phyloP scores from a whole-genome alignment of 345 rosid species.

The Stellera chamaejasme region DNA sequence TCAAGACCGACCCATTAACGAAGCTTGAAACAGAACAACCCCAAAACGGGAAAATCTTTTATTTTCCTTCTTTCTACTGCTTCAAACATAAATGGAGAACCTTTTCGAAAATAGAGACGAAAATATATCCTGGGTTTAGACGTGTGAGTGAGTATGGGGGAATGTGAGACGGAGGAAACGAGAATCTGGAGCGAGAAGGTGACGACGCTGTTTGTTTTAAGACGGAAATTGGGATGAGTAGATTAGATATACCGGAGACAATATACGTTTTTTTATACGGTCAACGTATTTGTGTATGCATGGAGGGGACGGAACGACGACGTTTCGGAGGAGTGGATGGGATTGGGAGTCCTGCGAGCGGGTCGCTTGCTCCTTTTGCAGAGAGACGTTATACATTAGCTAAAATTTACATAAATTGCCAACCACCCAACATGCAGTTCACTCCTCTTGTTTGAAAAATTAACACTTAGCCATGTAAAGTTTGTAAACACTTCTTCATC shows the following conservation, averaged over 20 bases:
- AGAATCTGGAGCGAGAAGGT: not conserved
- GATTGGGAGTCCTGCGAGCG: slow-evolving; percentile 12
- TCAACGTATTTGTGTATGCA: slow-evolving; percentile 1
- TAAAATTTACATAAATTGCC: too few species aligned
- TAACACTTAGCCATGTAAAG: too few species aligned
- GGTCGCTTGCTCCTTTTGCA: slow-evolving; percentile 7
- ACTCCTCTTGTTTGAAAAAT: too few species aligned
- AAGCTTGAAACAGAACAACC: not conserved
- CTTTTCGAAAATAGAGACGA: too few species aligned
- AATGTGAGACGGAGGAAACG: slow-evolving; percentile 7
- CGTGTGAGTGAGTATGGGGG: not conserved
- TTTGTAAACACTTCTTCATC: too few species aligned
- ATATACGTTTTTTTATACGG: slow-evolving; percentile 7
- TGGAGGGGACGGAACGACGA: not conserved
- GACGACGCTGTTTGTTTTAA: too few species aligned
- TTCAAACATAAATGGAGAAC: not conserved
- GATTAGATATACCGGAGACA: not conserved
- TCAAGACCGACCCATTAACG: not conserved
- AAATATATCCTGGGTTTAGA: not conserved
- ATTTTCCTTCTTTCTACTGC: not conserved
- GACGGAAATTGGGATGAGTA: slow-evolving; percentile 3
- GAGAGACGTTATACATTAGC: slow-evolving; percentile 12
- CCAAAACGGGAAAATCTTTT: not conserved
- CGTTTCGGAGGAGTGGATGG: slow-evolving; percentile 5
- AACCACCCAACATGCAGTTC: too few species aligned